Evolutionary conservation across 108 stramenopile genomes (phyloP).

Genomic region (Fragilariopsis cylindrus): DNA sequence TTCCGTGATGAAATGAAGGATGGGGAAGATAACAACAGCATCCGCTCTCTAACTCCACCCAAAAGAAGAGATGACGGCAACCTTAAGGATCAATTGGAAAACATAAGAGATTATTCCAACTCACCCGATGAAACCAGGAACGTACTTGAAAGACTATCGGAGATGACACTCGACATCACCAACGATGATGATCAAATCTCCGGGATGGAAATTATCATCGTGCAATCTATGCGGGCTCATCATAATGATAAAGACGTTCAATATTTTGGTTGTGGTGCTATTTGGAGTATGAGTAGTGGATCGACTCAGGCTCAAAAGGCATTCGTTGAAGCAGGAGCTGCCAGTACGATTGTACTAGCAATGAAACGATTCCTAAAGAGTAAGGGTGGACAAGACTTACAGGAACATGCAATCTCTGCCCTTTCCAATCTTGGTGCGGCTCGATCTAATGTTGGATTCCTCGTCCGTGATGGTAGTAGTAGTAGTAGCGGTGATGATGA

Average conservation of each 20-base stretch:
- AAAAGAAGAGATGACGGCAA: no score
- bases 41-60: no score
- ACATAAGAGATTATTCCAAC: constrained; percentile 1
- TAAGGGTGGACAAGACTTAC: constrained; percentile 43
- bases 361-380: constrained; percentile 52
- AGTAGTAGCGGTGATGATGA: no score
- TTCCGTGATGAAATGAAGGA: no score
- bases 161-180: neutral
- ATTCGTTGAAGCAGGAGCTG: constrained; percentile 49
- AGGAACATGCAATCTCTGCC: constrained; percentile 59
- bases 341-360: constrained; percentile 44
- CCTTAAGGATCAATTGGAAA: neutral
- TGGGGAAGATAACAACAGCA: no score
- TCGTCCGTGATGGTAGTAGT: constrained; percentile 29
- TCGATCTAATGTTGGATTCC: constrained; percentile 23
- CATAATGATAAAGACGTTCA: constrained; percentile 34
- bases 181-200: neutral
- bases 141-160: neutral
- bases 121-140: neutral
- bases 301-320: constrained; percentile 45
- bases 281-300: constrained; percentile 53
- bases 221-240: constrained; percentile 2
- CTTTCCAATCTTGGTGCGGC: constrained; percentile 66
- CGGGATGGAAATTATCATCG: neutral
- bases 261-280: constrained; percentile 50